Percentiles rank a stretch among this genome's conserved stretches.
These are phyloP conservation scores for Panicum hallii DNA, from an alignment of 202 grass and related monocot genomes.

Conservation along the genomic window DNA sequence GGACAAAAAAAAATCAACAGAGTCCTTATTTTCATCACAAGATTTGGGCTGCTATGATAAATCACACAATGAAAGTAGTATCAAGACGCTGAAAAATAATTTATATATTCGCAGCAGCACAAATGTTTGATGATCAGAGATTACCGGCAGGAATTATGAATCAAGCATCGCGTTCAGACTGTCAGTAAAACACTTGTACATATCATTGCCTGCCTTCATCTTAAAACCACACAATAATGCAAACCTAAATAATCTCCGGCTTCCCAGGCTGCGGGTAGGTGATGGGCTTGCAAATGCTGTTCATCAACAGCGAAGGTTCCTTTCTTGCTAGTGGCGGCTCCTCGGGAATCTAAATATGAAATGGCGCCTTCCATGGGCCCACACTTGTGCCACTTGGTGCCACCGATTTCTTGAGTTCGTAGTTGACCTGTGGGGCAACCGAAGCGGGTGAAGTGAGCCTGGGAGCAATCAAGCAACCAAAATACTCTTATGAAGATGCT, in stretches of 20 bases:
- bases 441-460: neutral
- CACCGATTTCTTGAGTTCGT: neutral
- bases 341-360: conserved; percentile 23
- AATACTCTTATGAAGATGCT: neutral
- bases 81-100: neutral
- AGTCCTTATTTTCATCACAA: neutral
- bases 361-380: neutral
- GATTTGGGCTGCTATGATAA: neutral
- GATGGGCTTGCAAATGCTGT: neutral
- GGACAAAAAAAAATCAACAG: neutral
- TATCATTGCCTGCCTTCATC: neutral
- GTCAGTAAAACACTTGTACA: neutral
- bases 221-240: neutral
- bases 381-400: conserved; percentile 27
- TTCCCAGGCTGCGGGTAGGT: neutral
- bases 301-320: neutral
- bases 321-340: conserved; percentile 34
- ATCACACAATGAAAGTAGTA: neutral
- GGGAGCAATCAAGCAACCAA: conserved; percentile 10
- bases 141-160: neutral
- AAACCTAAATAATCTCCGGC: neutral
- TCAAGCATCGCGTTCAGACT: neutral
- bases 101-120: neutral
- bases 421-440: neutral
- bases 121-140: neutral